These are phyloP conservation scores for Corchorus olitorius DNA, from an alignment of 345 rosid species.

Conservation along the genomic window DNA sequence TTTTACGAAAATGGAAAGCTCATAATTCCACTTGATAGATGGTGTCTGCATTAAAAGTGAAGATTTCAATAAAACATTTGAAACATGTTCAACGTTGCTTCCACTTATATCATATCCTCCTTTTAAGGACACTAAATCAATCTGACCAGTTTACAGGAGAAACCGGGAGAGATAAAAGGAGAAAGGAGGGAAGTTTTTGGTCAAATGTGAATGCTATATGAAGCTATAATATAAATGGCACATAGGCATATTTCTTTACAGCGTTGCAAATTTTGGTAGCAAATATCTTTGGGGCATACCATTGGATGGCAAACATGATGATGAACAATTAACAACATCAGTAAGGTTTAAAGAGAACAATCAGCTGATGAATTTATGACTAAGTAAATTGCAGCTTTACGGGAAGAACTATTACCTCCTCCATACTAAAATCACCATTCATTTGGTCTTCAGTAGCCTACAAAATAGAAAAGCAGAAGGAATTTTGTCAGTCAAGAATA, in stretches of 20 bases:
- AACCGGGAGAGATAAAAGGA: neutral
- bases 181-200: neutral
- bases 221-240: neutral
- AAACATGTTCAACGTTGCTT: neutral
- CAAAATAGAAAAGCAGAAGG: conserved; percentile 7
- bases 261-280: neutral
- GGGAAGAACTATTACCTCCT: conserved; percentile 21
- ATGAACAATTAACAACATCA: neutral
- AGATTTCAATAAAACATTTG: neutral
- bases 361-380: neutral
- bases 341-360: neutral
- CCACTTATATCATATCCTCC: neutral
- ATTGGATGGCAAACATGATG: neutral
- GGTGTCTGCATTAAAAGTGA: neutral
- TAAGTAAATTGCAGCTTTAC: neutral
- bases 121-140: neutral
- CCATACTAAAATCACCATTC: conserved; percentile 24
- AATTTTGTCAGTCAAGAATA: neutral
- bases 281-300: neutral
- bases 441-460: conserved; percentile 26
- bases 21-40: neutral
- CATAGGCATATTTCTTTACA: neutral
- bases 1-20: neutral
- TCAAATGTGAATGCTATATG: conserved; percentile 7
- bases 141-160: neutral